These are phyloP conservation scores for Fragilaria radians DNA, from an alignment of 108 stramenopile species.

Conservation along the genomic window DNA sequence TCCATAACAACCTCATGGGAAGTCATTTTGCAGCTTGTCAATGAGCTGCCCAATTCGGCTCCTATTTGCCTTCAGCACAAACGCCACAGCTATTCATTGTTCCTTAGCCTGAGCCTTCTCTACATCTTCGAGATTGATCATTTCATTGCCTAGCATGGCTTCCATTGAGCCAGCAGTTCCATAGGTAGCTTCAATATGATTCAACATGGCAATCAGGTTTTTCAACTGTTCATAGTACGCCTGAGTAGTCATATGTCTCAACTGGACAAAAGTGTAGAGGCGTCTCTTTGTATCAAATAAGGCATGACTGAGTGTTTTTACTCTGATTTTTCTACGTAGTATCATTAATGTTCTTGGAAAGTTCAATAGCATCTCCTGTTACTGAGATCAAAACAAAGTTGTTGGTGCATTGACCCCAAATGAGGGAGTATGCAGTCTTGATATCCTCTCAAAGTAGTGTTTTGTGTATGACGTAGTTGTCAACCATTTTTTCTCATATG, in stretches of 20 bases:
- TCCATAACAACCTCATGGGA: slow-evolving; percentile 7
- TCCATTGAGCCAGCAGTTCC: neutral
- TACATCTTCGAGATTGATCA: neutral
- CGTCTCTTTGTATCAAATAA: neutral
- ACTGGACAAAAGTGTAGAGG: slow-evolving; percentile 1
- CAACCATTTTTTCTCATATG: neutral
- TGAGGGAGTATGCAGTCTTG: neutral
- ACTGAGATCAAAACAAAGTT: neutral
- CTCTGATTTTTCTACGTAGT: slow-evolving; percentile 1
- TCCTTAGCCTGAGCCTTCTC: neutral
- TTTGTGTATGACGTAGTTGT: neutral
- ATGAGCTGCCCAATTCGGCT: neutral
- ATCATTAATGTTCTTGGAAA: slow-evolving; percentile 11
- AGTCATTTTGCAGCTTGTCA: neutral
- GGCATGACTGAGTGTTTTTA: neutral
- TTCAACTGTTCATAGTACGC: slow-evolving; percentile 12
- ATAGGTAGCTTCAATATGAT: neutral
- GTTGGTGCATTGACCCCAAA: slow-evolving; percentile 24
- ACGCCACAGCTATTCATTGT: slow-evolving; percentile 1
- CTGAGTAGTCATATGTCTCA: neutral
- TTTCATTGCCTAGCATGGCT: neutral
- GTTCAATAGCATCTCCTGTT: slow-evolving; percentile 6
- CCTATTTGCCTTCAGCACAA: neutral
- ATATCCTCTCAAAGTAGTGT: neutral
- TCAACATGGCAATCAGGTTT: neutral